Evolutionary conservation across 2,329 filamentous ascomycete genomes (phyloP), one percentile per base, ranked within the genome.

Genomic region (Xylariaceae sp.): DNA sequence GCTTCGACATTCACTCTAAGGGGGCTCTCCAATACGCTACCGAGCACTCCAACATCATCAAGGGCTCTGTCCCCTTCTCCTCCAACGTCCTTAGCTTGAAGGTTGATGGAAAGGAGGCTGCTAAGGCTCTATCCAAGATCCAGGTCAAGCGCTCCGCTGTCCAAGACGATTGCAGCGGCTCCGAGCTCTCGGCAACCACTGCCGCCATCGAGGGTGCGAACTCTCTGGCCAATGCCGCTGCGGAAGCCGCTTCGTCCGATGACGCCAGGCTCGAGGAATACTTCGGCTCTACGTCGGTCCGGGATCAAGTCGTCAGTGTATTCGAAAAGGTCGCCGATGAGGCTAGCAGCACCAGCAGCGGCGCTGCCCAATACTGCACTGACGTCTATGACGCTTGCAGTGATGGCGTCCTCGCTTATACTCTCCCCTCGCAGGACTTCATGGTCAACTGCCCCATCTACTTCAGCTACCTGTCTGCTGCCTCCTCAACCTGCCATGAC

Each of bases 361-460:
- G 78, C 1, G 62, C 64, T 1, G 80, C 80, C 1, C 67, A 66
- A 58, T 80, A 81, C 69, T 86, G 83, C 71, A 71, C 69, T 15
- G 83, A 87, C 56, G 66, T 73, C 1, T 78, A 78, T 58, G 61
- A 65, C 2, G 75, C 74, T 55, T 87, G 83, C 65, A 55, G 53
- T 15, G 58, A 58, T 42, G 65, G 68, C 32, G 76, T 82, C 3
- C 68, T 86, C 11, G 84, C 83, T 1, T 87, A 85, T 63, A 85
- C 82, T 0, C 66, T 82, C 6, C 79, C 80, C 0, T 68, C 71
- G 1, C 61, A 61, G 30, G 77, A 76, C 63, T 69, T 76, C 61
- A 78, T 86, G 66, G 79, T 77, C 46, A 84, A 85, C 69, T 87
- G 83, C 67, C 71, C 74, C 11, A 65, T 80, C 17, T 83, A 77